Evolutionary conservation across 768 basidiomycete genomes (phyloP).

Genomic region (Russula vinacea): DNA sequence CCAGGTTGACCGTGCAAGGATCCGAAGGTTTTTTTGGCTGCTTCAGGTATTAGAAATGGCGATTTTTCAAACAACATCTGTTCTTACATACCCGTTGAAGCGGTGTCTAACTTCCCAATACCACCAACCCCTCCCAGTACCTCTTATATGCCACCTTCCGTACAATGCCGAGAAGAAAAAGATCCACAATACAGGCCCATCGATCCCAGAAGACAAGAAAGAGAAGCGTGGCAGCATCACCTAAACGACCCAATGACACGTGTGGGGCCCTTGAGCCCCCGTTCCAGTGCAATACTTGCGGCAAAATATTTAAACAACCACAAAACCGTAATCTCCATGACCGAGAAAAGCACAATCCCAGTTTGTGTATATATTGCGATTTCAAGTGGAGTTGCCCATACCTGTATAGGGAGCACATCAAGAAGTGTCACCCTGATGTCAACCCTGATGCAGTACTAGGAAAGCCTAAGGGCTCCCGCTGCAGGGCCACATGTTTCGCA

Average conservation of each 20-base stretch:
- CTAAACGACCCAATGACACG: background rate
- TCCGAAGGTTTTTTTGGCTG: too few species aligned
- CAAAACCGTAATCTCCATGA: slow-evolving; percentile 1
- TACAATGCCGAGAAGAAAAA: too few species aligned
- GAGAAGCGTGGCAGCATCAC: background rate
- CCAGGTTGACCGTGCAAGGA: too few species aligned
- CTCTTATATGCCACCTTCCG: too few species aligned
- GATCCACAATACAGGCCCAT: background rate
- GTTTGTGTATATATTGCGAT: background rate
- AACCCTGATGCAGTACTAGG: background rate
- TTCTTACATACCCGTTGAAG: too few species aligned
- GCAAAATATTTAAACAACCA: background rate
- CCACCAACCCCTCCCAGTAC: too few species aligned
- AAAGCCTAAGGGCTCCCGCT: too few species aligned
- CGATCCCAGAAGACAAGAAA: background rate
- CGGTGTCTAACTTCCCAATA: too few species aligned
- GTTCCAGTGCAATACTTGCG: background rate
- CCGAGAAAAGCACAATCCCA: background rate
- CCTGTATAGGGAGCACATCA: background rate
- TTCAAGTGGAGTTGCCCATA: slow-evolving; percentile 1
- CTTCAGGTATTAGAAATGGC: too few species aligned
- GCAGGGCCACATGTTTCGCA: background rate
- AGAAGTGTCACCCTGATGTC: background rate
- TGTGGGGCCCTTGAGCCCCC: background rate
- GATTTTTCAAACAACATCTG: too few species aligned